These are phyloP conservation scores for Chloranthus sessilifolius DNA, from an alignment of 164 flowering plant species.

Conservation along the genomic window DNA sequence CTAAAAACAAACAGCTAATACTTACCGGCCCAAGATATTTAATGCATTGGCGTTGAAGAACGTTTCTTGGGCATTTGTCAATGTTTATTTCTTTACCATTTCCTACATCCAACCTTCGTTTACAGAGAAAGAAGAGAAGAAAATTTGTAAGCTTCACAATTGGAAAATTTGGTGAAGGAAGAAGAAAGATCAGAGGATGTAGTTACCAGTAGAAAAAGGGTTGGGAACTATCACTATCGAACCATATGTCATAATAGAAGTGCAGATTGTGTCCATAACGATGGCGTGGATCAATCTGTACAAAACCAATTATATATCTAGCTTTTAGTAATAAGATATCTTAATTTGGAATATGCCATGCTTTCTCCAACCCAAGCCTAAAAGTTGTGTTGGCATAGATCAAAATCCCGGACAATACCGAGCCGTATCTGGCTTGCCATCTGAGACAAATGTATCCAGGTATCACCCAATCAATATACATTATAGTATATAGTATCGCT, in stretches of 20 bases:
- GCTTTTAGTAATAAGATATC: background rate
- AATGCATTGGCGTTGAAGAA: constrained; percentile 60
- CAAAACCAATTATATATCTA: background rate
- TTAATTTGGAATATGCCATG: too few species aligned
- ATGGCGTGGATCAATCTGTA: constrained; percentile 70
- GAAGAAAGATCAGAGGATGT: too few species aligned
- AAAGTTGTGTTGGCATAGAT: too few species aligned
- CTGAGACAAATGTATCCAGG: too few species aligned
- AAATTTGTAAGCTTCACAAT: background rate
- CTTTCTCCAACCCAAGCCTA: too few species aligned
- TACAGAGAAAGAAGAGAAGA: background rate
- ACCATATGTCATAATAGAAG: constrained; percentile 53
- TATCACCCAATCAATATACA: too few species aligned
- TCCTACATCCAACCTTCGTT: constrained; percentile 67
- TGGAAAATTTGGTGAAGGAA: background rate
- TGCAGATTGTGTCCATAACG: constrained; percentile 68
- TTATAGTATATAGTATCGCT: too few species aligned
- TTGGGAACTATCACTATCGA: constrained; percentile 41
- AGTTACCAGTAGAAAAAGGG: constrained; percentile 68
- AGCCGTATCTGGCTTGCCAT: too few species aligned
- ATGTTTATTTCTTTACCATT: constrained; percentile 64
- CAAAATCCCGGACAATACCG: too few species aligned
- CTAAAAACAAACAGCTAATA: too few species aligned
- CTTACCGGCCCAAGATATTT: constrained; percentile 76
- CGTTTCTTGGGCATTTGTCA: constrained; percentile 38